Evolutionary conservation across 1,284 basidiomycete genomes (phyloP), one percentile per base, ranked within the genome.

Genomic region (Earliella scabrosa): DNA sequence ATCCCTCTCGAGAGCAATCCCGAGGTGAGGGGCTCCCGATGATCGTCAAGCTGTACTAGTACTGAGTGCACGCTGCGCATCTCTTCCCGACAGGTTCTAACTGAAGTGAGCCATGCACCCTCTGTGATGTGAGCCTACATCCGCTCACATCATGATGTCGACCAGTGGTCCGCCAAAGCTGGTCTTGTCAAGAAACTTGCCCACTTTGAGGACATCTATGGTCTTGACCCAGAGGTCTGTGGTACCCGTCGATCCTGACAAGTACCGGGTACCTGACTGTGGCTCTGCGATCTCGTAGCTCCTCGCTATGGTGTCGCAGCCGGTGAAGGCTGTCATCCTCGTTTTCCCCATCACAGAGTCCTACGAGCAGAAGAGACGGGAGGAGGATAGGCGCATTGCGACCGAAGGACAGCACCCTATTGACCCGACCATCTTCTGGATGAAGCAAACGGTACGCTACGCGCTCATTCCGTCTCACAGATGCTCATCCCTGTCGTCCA

Each of bases 181-280:
- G 94, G 94, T 2, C 77, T 96, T 2, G 77, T 86, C 1, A 71
- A 73, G 1, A 71, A 78, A 4, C 75, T 81, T 21, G 80, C 83
- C 8, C 75, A 81, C 36, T 96, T 96, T 68, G 79, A 82, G 56
- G 94, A 97, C 69, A 80, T 95, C 34, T 96, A 86, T 67, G 92
- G 91, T 2, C 76, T 96, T 29, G 94, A 96, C 60, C 72, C 80
- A 1, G 90, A 88, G 66, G 88, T 88, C 7, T 32, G 7, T 11
- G 16, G n/a, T 31, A 6, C 21, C 21, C 20, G 7, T 14, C 18
- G 7, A 24, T 10, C 11, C 6, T 45, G 4, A 31, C 9, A 27
- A 9, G 3, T 26, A n/a, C 10, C 3, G 11, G 3, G 21, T 16
- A 13, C 13, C 18, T 9, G 2, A 14, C n/a, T 4, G 34, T 31